Conservation (phyloP, 2,329 filamentous ascomycete genomes). For the Mariannaea elegans region DNA sequence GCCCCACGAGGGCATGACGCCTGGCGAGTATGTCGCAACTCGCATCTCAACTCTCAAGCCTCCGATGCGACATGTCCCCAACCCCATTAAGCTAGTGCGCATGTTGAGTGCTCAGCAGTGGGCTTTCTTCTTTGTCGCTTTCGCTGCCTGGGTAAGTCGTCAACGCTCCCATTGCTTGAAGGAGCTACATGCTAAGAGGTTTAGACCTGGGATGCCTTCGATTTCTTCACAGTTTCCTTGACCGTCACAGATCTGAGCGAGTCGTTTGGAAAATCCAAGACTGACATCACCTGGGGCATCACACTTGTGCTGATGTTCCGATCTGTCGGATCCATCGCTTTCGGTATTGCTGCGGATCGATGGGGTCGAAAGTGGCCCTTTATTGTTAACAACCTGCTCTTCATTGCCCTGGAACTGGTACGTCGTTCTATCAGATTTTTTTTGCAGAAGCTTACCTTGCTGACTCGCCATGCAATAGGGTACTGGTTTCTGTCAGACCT, state of each 20-base stretch:
- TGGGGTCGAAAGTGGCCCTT: slow-evolving; percentile 77
- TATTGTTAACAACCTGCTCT: slow-evolving; percentile 76
- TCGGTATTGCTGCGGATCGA: slow-evolving; percentile 64
- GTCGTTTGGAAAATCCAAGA: slow-evolving; percentile 61
- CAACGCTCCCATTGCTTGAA: neutral
- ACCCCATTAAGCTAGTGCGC: slow-evolving; percentile 59
- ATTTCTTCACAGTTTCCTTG: slow-evolving; percentile 72
- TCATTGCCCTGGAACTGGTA: slow-evolving; percentile 77
- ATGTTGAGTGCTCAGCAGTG: slow-evolving; percentile 61
- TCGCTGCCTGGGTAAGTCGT: slow-evolving; percentile 62
- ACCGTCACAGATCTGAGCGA: slow-evolving; percentile 63
- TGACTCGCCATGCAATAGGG: slow-evolving; percentile 46
- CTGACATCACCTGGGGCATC: slow-evolving; percentile 71
- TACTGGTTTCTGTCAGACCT: slow-evolving; percentile 75
- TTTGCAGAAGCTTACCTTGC: neutral
- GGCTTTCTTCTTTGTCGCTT: slow-evolving; percentile 64
- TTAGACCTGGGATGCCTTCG: slow-evolving; percentile 70
- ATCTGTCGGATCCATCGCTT: slow-evolving; percentile 62
- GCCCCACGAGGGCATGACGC: slow-evolving; percentile 60
- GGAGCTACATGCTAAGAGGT: neutral
- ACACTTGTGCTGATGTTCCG: slow-evolving; percentile 70
- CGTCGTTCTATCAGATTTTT: slow-evolving; percentile 33
- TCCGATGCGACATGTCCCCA: slow-evolving; percentile 62
- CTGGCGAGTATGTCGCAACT: slow-evolving; percentile 57
- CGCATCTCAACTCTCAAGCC: slow-evolving; percentile 66